Base-by-base conservation (phyloP, 73 alveolate genomes). In the Paramecium bursaria region DNA sequence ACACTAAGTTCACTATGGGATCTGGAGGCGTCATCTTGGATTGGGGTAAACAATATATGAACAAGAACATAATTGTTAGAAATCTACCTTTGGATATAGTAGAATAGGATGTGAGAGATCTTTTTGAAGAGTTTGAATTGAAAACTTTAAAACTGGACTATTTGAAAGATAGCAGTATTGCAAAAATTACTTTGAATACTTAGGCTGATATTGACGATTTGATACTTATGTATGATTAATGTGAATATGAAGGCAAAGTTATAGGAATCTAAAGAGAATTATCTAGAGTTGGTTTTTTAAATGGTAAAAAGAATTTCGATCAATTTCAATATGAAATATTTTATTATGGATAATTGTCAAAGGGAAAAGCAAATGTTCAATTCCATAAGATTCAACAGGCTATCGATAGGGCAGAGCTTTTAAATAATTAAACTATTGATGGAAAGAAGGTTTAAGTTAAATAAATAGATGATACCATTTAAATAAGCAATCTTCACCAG, bases 111-210 rank as follows among this genome's bases (percentile, higher is more conserved):
- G 44, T 67, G 5, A 67, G 35, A 67, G 82, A 67, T 39, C 44
- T 67, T 19, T 67, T 67, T 67, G 82, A 67, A 35, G 82, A 67
- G 9, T 67, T 33, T 67, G 44, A 53, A n/a, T 26, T 19, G 1
- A 67, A 39, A 9, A 35, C 55, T 42, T 25, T 67, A 3, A 67
- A 67, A 67, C 10, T 31, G 44, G 21, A 67, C 11, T 31, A 35
- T 33, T 33, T 33, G 1, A 29, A 31, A 31, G 44, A 67, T 67
- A 57, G 44, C 15, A 42, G 60, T 3, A 25, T 21, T 39, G 53
- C 55, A 1, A 19, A 67, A 21, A 67, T 67, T 39, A 47, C 33
- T 3, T 39, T 67, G 3, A 57, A 67, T 19, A 57, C 33, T 19
- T 21, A 42, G 44, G 82, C 33, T 67, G 82, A 67, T 39, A 15